These are phyloP conservation scores for Solanum hybrid DNA, from an alignment of 305 asterid species.

Conservation along the genomic window DNA sequence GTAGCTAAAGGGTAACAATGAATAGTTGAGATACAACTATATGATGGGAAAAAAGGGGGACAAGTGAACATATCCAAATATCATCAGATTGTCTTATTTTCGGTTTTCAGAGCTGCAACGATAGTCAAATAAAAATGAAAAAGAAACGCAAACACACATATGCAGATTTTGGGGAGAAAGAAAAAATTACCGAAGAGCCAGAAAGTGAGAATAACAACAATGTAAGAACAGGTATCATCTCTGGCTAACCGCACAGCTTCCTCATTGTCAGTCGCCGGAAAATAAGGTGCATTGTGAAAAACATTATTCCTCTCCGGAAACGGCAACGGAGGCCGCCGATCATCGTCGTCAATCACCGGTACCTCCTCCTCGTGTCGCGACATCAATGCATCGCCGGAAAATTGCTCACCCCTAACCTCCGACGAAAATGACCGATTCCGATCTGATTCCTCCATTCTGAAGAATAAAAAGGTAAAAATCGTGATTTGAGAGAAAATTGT, in stretches of 20 bases:
- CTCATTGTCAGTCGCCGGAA: neutral
- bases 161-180: neutral
- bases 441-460: constrained; percentile 8
- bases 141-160: neutral
- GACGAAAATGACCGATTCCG: neutral
- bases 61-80: neutral
- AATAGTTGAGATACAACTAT: neutral
- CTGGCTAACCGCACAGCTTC: neutral
- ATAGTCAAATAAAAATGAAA: no score
- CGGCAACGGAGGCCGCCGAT: constrained; percentile 6
- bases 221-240: constrained; percentile 45
- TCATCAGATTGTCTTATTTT: neutral
- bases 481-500: neutral
- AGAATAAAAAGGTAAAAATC: neutral
- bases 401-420: neutral
- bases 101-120: neutral
- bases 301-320: neutral
- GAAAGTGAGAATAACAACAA: constrained; percentile 37
- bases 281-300: neutral
- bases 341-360: constrained; percentile 10
- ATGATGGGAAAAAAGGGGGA: neutral
- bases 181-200: constrained; percentile 43
- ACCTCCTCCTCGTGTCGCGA: neutral
- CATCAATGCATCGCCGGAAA: neutral
- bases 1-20: neutral